Conservation (phyloP, 2,329 filamentous ascomycete species). For the Ciborinia camelliae region DNA sequence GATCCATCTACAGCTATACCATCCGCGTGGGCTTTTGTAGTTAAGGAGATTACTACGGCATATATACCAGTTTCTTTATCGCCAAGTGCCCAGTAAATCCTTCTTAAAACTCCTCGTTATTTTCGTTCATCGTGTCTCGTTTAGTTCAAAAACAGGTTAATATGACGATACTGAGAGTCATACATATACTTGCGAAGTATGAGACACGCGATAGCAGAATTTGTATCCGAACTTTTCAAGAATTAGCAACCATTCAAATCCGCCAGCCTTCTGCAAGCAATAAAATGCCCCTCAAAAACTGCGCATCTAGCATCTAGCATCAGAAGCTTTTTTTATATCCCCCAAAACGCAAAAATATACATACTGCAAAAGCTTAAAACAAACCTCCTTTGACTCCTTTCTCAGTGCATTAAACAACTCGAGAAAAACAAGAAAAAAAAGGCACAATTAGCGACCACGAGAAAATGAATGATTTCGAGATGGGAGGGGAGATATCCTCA, state of each 20-base stretch:
- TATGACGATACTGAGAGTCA: neutral
- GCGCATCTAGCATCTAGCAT: too few relatives aligned
- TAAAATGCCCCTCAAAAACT: neutral
- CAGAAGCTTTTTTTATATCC: too few relatives aligned
- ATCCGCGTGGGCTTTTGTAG: neutral
- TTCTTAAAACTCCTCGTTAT: neutral
- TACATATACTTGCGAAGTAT: neutral
- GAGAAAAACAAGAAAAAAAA: neutral
- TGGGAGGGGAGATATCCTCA: neutral
- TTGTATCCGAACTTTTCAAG: neutral
- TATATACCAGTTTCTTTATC: neutral
- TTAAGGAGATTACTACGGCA: neutral
- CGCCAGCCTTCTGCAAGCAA: neutral
- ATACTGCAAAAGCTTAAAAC: neutral
- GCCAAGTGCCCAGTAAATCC: neutral
- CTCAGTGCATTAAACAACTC: neutral
- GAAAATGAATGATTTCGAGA: neutral
- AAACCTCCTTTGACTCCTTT: neutral
- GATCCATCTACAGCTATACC: constrained; percentile 1
- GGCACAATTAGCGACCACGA: too few relatives aligned
- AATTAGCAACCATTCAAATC: neutral
- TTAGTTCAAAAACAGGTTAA: neutral
- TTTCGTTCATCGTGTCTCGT: neutral
- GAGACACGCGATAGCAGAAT: neutral
- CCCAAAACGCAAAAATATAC: neutral